A percentile compares a stretch with the other conserved stretches of the same genome.
These are phyloP conservation scores for Auricularia heimuer DNA, from an alignment of 768 basidiomycete genomes.

Conservation along the genomic window DNA sequence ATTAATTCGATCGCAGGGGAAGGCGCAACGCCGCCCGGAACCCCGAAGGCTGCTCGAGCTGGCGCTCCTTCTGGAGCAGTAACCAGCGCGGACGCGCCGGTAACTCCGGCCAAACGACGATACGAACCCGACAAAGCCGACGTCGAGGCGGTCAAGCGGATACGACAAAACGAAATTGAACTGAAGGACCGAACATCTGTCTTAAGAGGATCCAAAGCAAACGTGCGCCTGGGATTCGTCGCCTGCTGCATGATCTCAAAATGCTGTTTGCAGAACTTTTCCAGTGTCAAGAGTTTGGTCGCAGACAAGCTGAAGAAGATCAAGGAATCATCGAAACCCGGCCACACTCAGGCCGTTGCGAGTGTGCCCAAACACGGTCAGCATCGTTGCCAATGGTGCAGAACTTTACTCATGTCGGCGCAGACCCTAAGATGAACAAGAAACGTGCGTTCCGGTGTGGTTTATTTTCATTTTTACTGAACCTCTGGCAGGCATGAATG, in stretches of 20 bases:
- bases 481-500: constrained; percentile 45
- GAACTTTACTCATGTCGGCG: no score
- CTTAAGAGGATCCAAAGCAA: constrained; percentile 71
- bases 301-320: constrained; percentile 71
- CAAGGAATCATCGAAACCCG: constrained; percentile 53
- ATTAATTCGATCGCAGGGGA: constrained; percentile 25
- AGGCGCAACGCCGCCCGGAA: constrained; percentile 54
- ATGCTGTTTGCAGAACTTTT: constrained; percentile 87
- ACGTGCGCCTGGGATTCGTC: constrained; percentile 53
- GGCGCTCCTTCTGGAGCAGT: constrained; percentile 8
- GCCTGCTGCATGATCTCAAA: no score
- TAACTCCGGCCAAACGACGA: constrained; percentile 56
- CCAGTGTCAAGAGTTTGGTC: constrained; percentile 52
- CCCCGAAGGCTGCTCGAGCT: constrained; percentile 27
- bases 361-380: no score
- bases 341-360: constrained; percentile 21
- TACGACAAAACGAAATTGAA: constrained; percentile 67
- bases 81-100: constrained; percentile 21
- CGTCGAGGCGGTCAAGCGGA: constrained; percentile 78
- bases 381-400: no score
- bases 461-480: no score
- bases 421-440: constrained; percentile 50
- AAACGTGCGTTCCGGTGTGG: constrained; percentile 40
- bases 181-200: constrained; percentile 75
- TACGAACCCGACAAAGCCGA: constrained; percentile 75